These are phyloP conservation scores for Botrytis byssoidea DNA, from an alignment of 2,329 filamentous ascomycete genomes.

Conservation along the genomic window DNA sequence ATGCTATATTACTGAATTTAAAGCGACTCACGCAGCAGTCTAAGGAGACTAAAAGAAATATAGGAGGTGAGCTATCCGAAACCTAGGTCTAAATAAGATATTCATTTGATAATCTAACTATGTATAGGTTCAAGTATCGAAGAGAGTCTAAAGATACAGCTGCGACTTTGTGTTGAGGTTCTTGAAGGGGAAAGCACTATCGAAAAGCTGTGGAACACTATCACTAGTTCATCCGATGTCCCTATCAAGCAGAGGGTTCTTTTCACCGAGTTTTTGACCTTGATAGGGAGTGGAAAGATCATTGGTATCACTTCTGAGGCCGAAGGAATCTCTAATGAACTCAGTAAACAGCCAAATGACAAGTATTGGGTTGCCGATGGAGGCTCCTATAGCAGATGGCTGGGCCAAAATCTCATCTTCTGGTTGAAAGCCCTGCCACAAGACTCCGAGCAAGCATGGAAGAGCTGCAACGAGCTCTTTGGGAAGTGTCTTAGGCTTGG, in stretches of 20 bases:
- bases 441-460: conserved; percentile 31
- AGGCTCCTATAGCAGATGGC: conserved; percentile 34
- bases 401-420: conserved; percentile 36
- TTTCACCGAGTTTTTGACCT: conserved; percentile 62
- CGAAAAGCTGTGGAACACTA: conserved; percentile 46
- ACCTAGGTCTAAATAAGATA: not conserved
- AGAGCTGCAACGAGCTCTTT: conserved; percentile 35
- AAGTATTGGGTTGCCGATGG: conserved; percentile 39
- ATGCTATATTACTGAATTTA: conserved; percentile 70
- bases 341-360: conserved; percentile 30
- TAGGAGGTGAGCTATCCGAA: conserved; percentile 22
- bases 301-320: conserved; percentile 57
- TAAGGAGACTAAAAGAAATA: conserved; percentile 39
- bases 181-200: conserved; percentile 47
- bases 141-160: conserved; percentile 42
- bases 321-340: conserved; percentile 41
- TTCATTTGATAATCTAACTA: not conserved
- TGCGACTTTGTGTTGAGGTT: conserved; percentile 44
- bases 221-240: conserved; percentile 40
- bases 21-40: conserved; percentile 57
- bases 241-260: conserved; percentile 48
- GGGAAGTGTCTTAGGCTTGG: conserved; percentile 38
- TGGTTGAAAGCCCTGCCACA: conserved; percentile 30
- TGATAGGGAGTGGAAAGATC: conserved; percentile 60
- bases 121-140: conserved; percentile 33